Percentiles rank a stretch among this genome's conserved stretches.
phyloP scores from a whole-genome alignment of 208 protist species.

The Leishmania gerbilli region DNA sequence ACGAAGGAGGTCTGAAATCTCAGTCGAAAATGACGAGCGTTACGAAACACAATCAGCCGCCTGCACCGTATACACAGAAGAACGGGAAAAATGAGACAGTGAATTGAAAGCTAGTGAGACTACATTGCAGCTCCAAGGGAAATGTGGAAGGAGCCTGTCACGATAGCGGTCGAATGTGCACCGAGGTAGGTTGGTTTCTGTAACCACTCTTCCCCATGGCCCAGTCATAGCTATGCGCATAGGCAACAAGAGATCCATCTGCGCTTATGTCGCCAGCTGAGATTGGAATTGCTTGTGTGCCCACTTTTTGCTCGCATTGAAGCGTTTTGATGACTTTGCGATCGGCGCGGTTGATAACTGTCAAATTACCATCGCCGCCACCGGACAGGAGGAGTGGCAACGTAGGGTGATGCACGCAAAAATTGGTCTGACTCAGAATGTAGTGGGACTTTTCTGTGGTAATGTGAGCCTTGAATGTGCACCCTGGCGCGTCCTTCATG shows the following conservation, averaged over 20 bases:
- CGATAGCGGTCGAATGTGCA: constrained; percentile 35
- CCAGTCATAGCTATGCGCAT: constrained; percentile 89
- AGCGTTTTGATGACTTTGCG: constrained; percentile 38
- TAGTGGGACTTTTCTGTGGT: constrained; percentile 35
- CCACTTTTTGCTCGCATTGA: constrained; percentile 31
- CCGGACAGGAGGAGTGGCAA: constrained; percentile 48
- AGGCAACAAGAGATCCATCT: constrained; percentile 64
- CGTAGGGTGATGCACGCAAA: constrained; percentile 65
- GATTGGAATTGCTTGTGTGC: constrained; percentile 61
- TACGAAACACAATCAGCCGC: background rate
- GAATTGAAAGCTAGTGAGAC: background rate
- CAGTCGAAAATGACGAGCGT: background rate
- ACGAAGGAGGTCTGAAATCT: background rate
- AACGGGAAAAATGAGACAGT: constrained; percentile 8
- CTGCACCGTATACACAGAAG: background rate
- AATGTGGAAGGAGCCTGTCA: background rate
- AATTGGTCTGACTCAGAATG: constrained; percentile 76
- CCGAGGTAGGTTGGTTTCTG: constrained; percentile 52
- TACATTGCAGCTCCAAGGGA: background rate
- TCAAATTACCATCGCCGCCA: constrained; percentile 72
- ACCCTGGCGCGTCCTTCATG: constrained; percentile 39
- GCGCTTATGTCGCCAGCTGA: constrained; percentile 72
- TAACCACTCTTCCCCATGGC: constrained; percentile 68
- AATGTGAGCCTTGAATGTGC: constrained; percentile 78
- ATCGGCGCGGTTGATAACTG: constrained; percentile 43